A percentile compares a stretch with the other conserved stretches of the same genome.
phyloP scores from a whole-genome alignment of 1,284 basidiomycete genomes.

The Ceratobasidium sp. region DNA sequence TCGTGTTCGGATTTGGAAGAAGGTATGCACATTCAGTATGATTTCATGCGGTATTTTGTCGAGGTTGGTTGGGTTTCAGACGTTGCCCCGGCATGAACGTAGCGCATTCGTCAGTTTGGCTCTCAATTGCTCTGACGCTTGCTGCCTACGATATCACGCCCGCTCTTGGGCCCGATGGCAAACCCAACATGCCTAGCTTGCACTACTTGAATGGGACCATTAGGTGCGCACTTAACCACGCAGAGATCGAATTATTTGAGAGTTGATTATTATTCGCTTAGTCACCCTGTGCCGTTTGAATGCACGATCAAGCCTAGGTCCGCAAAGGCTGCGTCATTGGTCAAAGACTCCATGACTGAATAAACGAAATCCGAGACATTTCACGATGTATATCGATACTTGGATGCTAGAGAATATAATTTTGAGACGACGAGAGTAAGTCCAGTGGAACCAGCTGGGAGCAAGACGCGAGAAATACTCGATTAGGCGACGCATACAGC shows the following conservation, averaged over 20 bases:
- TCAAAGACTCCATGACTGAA: too few relatives aligned
- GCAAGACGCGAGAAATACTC: too few relatives aligned
- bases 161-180: constrained; percentile 16
- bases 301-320: constrained; percentile 18
- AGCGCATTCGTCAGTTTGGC: constrained; percentile 32
- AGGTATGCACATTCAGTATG: constrained; percentile 4
- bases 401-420: too few relatives aligned
- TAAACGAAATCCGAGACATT: too few relatives aligned
- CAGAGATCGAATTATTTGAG: too few relatives aligned
- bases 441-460: too few relatives aligned
- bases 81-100: constrained; percentile 32
- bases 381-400: too few relatives aligned
- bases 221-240: not conserved
- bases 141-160: constrained; percentile 15
- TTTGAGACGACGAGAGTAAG: too few relatives aligned
- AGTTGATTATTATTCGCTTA: not conserved
- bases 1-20: constrained; percentile 31
- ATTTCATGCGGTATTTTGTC: not conserved
- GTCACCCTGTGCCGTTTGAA: constrained; percentile 14
- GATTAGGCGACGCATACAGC: too few relatives aligned
- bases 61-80: not conserved
- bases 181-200: constrained; percentile 4
- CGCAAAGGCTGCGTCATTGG: not conserved
- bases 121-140: constrained; percentile 25
- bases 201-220: constrained; percentile 8